Evolutionary conservation across 192 early-diverging fungal genomes (phyloP), one percentile per base, ranked within the genome.

Genomic region (Coemansia sp.): DNA sequence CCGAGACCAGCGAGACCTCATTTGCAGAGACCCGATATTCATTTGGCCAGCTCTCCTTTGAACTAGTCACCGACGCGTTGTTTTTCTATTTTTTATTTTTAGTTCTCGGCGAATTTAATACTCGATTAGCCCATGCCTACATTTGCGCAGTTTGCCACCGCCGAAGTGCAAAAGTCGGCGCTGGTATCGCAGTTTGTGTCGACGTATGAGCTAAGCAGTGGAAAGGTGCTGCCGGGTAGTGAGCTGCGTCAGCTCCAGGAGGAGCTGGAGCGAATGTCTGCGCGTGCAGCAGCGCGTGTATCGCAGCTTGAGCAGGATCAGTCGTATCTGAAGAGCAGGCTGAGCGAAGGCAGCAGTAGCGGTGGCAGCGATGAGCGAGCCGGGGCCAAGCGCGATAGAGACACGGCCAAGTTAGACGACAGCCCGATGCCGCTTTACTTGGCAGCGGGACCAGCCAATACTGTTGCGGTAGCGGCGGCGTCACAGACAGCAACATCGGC

Each of bases 191-290:
- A 74, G 11, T 70, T 80, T 35, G 14, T 69, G 23, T 61, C 69
- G n/a, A 28, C 34, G 13, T 37, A 74, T 31, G 62, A 60, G 36
- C 2, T 45, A 18, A 38, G 62, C 45, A 39, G 53, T 18, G 43
- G 60, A 43, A 67, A 24, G 57, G 59, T 58, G n/a, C 67, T 55
- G 38, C 61, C 59, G 5, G 24, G 68, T 0, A 53, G 55, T 45
- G 78, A 75, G 59, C 59, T 81, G 33, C 65, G 65, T 21, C 69
- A 75, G 60, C 63, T 81, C 20, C 69, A 61, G n/a, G 63, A 59
- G 10, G 77, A 79, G 37, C 65, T 79, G 14, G 65, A 65, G 58
- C 77, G 67, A 34, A 70, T 79, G 23, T 70, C 67, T 20, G 26
- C 51, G 40, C 48, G 62, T 13, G 71, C 77, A 23, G 39, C 67